Evolutionary conservation across 2,329 filamentous ascomycete species (phyloP), one percentile per base, ranked within the genome.

Genomic region (Aspergillaceae sp.): DNA sequence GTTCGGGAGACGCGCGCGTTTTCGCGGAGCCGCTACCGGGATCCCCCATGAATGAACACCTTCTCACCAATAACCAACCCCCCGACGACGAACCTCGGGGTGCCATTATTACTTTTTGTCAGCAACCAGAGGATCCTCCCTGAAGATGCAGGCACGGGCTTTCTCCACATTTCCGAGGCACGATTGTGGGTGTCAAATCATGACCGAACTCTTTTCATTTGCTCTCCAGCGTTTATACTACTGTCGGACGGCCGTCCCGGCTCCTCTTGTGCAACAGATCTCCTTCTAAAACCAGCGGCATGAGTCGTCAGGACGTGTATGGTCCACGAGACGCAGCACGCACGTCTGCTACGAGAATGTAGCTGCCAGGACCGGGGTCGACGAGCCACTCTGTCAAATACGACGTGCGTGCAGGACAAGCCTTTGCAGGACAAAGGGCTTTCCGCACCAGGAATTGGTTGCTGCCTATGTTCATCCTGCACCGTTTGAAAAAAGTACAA

Each of bases 231-330:
- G 28, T 7, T 42, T 45, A 43, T 29, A 41, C 42, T 43, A 19
- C 19, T 19, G 19, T 47, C 56, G 54, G 60, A 58, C 56, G 54
- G 52, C 51, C 51, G 56, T 53, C 50, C 61, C 58, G 57, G 49
- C 44, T 52, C 49, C 51, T 44, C 43, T 46, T 37, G 60, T 65
- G 50, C 55, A 53, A 63, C 60, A 41, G 28, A 43, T 38, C 41
- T 41, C 19, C 52, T 59, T 58, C 50, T 54, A 47, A 58, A 58
- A 52, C 48, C 47, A 56, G 45, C 58, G 51, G 55, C 53, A 57
- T 59, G 19, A 38, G 19, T 27, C 19, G 36, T 26, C 36, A 26
- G 19, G 36, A 36, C n/a, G 36, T 38, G 36, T 41, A 11, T 41
- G 40, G 40, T 41, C 7, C 27, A 38, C 7, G 27, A 26, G 36